Percentiles rank a stretch among this genome's conserved stretches.
phyloP scores from a whole-genome alignment of 306 rosid genomes.

The Trifolium dubium region DNA sequence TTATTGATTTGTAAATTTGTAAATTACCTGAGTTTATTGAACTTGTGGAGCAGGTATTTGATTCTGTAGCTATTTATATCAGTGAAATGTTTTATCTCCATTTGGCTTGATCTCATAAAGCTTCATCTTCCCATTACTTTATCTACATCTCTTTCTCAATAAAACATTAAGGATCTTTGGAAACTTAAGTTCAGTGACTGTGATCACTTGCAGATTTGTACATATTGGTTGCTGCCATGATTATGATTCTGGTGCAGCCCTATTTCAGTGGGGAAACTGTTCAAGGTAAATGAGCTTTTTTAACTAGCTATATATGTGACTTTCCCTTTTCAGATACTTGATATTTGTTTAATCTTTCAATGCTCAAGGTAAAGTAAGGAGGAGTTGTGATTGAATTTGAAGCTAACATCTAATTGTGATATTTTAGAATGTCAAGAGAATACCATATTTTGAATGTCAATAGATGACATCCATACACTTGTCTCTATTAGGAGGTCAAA shows the following conservation, averaged over 20 bases:
- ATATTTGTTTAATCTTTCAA: too few relatives aligned
- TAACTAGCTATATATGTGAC: conserved; percentile 19
- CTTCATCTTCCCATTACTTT: neutral
- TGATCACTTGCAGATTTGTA: conserved; percentile 38
- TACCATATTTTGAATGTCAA: neutral
- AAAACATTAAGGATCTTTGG: neutral
- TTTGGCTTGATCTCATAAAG: conserved; percentile 19
- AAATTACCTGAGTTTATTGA: neutral
- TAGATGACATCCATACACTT: neutral
- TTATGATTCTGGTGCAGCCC: conserved; percentile 17
- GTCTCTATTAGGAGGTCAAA: neutral
- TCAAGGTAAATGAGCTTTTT: conserved; percentile 29
- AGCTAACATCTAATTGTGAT: conserved; percentile 4
- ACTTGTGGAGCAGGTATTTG: conserved; percentile 29
- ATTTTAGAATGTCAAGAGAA: neutral
- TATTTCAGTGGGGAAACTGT: conserved; percentile 9
- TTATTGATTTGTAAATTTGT: conserved; percentile 4
- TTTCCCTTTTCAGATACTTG: neutral
- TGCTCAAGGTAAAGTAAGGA: neutral
- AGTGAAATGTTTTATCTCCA: neutral
- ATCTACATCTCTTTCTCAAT: neutral
- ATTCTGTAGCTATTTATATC: conserved; percentile 10
- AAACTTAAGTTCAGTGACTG: conserved; percentile 27
- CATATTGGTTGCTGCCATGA: conserved; percentile 10
- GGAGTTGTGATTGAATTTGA: conserved; percentile 9